Evolutionary conservation across 352 stramenopile genomes (phyloP).

Genomic region (Phytophthora sansomeana): DNA sequence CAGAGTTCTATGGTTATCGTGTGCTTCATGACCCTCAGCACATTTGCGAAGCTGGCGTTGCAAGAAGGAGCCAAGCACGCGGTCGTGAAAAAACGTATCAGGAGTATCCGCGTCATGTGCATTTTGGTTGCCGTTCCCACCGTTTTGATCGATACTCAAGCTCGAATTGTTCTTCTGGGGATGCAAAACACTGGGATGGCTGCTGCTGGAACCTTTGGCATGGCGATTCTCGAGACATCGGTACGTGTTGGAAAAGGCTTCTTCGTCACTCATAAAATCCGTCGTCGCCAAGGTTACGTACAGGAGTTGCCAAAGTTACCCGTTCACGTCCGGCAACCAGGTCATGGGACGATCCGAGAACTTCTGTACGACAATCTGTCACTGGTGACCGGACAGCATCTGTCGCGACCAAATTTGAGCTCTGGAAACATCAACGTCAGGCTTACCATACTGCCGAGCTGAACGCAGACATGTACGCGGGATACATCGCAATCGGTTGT

Average conservation of each 20-base stretch:
- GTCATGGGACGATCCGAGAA: background rate
- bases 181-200: slow-evolving; percentile 33
- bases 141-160: slow-evolving; percentile 57
- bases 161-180: slow-evolving; percentile 46
- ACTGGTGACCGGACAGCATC: slow-evolving; percentile 14
- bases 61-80: slow-evolving; percentile 44
- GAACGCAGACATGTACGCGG: slow-evolving; percentile 47
- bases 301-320: slow-evolving; percentile 9
- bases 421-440: slow-evolving; percentile 33
- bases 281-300: slow-evolving; percentile 25
- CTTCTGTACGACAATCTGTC: slow-evolving; percentile 13
- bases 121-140: slow-evolving; percentile 46
- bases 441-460: slow-evolving; percentile 36
- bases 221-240: slow-evolving; percentile 45
- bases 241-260: slow-evolving; percentile 38
- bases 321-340: background rate
- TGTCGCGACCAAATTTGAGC: slow-evolving; percentile 18
- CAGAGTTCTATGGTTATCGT: slow-evolving; percentile 20
- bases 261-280: slow-evolving; percentile 31
- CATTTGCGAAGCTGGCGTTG: slow-evolving; percentile 39
- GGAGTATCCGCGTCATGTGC: slow-evolving; percentile 53
- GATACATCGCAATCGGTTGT: slow-evolving; percentile 58
- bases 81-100: slow-evolving; percentile 35
- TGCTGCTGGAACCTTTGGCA: slow-evolving; percentile 33
- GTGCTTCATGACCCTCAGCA: slow-evolving; percentile 37